Base-by-base conservation (phyloP, 2,329 filamentous ascomycete genomes). In the Aspergillus ustus region DNA sequence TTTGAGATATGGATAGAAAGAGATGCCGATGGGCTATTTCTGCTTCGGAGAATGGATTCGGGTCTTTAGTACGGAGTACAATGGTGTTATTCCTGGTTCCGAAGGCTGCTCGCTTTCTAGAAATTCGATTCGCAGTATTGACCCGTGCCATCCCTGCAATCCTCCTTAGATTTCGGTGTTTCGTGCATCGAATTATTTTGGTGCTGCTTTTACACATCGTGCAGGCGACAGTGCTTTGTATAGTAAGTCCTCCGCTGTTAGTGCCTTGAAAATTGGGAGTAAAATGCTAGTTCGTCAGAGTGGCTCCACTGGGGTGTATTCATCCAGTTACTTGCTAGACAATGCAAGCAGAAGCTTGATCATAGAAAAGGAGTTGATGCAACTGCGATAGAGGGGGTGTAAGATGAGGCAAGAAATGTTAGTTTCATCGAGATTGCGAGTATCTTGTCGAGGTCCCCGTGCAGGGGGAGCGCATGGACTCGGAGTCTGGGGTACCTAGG, bases 221-320 rank as follows among this genome's bases (percentile, higher is more conserved):
- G 4, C 44, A 22, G 50, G 15, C 17, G 54, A 57, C 54, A 25
- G 22, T 22, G 13, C 44, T 49, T 19, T 49, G 37, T 51, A 22
- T 57, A 57, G 46, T 57, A 51, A 51, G 55, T 57, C 55, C 55
- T 45, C 55, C 55, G 46, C 43, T 17, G 22, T 44, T 31, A 45
- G 34, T 53, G 22, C 13, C 17, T 53, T 43, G 17, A 17, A 55
- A 55, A 55, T 55, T 50, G 54, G 44, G 54, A 57, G 40, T 56
- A 4, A 19, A n/a, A 29, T 25, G 43, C 25, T 25, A 25, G 25
- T 25, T 25, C 25, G 25, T 25, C 25, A 25, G 25, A 25, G 25
- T 25, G 25, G 25, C 6, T 48, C 53, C 53, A 48, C 53, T 48
- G 43, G 4, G 20, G 49, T 11, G 20, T 28, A 19, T 13, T 13